phyloP scores from a whole-genome alignment of 805 yeast genomes.

The Zygosaccharomyces rouxii region DNA sequence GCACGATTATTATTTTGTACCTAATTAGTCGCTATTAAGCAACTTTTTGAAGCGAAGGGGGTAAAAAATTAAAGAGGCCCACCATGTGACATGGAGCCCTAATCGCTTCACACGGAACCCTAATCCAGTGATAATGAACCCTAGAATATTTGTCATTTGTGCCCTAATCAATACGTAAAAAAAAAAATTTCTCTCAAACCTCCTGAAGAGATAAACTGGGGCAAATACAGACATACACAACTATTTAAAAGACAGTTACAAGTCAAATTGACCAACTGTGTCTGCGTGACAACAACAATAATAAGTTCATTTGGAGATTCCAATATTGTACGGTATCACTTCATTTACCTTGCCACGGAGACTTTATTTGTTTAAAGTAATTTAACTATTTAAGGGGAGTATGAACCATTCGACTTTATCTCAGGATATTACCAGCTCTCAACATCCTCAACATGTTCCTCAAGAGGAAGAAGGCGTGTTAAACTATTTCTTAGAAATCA shows the following conservation, averaged over 20 bases:
- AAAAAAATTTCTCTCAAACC: constrained; percentile 7
- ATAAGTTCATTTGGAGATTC: no score
- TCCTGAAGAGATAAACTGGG: constrained; percentile 1
- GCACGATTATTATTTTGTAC: not conserved
- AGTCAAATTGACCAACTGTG: not conserved
- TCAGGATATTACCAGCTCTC: constrained; percentile 7
- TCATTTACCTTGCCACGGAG: not conserved
- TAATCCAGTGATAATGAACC: not conserved
- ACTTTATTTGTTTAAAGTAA: not conserved
- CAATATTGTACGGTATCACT: no score
- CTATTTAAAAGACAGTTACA: not conserved
- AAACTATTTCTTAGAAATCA: constrained; percentile 39
- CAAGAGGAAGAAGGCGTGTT: constrained; percentile 37
- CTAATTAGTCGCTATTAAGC: not conserved
- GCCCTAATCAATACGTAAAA: not conserved
- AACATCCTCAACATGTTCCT: constrained; percentile 36
- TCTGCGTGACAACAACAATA: no score
- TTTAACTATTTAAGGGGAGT: not conserved
- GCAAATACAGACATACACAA: not conserved
- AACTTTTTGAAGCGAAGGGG: no score
- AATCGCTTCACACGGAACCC: not conserved
- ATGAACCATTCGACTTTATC: not conserved
- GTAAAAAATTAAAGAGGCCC: no score
- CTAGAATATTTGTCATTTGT: not conserved
- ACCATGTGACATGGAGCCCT: no score